phyloP scores from a whole-genome alignment of 176 grass and related monocot genomes.

The Neostapfia colusana region DNA sequence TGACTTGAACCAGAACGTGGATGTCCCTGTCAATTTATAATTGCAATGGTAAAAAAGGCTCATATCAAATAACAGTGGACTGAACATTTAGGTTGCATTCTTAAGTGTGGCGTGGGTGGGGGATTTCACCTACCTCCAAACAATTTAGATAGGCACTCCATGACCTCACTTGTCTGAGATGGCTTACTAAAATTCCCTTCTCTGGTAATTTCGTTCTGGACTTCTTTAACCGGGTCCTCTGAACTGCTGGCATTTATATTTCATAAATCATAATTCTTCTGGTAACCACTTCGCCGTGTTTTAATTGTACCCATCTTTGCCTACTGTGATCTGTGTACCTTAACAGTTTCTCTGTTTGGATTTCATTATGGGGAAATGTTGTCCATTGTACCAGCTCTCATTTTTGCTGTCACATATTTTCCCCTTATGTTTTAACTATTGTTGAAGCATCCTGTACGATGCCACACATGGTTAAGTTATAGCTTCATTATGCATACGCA shows the following conservation, averaged over 20 bases:
- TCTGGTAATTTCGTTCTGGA: background rate
- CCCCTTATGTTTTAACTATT: background rate
- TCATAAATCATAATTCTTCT: background rate
- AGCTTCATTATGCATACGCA: background rate
- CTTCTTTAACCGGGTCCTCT: background rate
- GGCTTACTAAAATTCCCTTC: slow-evolving; percentile 4
- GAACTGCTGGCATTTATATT: background rate
- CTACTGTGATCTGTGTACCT: background rate
- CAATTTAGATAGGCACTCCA: slow-evolving; percentile 10
- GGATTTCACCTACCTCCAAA: background rate
- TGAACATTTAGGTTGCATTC: background rate
- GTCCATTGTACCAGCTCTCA: background rate
- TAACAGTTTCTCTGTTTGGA: background rate
- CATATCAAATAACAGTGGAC: background rate
- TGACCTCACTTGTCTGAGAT: background rate
- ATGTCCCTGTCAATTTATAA: background rate
- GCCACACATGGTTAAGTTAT: background rate
- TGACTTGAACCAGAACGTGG: background rate
- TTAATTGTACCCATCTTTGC: background rate
- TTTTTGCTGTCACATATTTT: background rate
- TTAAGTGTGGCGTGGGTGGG: background rate
- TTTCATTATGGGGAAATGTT: slow-evolving; percentile 4
- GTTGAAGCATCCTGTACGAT: background rate
- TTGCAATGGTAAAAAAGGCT: background rate
- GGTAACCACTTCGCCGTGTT: background rate